These are phyloP conservation scores for Pythium aphanidermatum DNA, from an alignment of 352 stramenopile species.

Conservation along the genomic window DNA sequence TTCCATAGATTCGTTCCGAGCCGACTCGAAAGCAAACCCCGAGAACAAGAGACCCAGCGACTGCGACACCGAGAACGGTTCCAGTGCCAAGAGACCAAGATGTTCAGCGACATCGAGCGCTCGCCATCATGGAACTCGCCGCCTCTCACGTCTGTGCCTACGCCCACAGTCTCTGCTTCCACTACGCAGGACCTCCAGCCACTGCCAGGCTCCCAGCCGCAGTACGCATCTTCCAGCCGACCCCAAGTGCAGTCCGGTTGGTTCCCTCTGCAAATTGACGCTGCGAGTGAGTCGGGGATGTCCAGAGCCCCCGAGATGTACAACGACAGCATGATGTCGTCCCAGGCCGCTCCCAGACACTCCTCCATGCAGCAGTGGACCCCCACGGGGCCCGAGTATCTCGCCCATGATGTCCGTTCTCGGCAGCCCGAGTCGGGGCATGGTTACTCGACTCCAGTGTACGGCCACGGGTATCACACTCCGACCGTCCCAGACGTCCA, in stretches of 20 bases:
- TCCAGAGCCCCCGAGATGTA: slow-evolving; percentile 13
- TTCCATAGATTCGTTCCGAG: no score
- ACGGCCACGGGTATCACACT: slow-evolving; percentile 11
- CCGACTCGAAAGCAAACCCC: no score
- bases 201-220: background rate
- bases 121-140: slow-evolving; percentile 19
- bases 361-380: background rate
- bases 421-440: no score
- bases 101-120: slow-evolving; percentile 24
- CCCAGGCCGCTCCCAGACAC: background rate
- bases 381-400: no score
- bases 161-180: background rate
- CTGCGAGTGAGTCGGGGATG: slow-evolving; percentile 5
- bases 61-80: no score
- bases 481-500: slow-evolving; percentile 5
- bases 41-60: background rate
- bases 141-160: background rate
- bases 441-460: slow-evolving; percentile 15
- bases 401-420: no score
- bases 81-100: no score
- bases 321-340: slow-evolving; percentile 7
- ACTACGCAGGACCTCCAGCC: slow-evolving; percentile 1
- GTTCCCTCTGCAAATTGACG: slow-evolving; percentile 39
- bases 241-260: slow-evolving; percentile 36
- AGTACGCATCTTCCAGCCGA: slow-evolving; percentile 4